Percentiles rank a stretch among this genome's conserved stretches.
These are phyloP conservation scores for Vigna trinervia DNA, from an alignment of 306 rosid species.

Conservation along the genomic window DNA sequence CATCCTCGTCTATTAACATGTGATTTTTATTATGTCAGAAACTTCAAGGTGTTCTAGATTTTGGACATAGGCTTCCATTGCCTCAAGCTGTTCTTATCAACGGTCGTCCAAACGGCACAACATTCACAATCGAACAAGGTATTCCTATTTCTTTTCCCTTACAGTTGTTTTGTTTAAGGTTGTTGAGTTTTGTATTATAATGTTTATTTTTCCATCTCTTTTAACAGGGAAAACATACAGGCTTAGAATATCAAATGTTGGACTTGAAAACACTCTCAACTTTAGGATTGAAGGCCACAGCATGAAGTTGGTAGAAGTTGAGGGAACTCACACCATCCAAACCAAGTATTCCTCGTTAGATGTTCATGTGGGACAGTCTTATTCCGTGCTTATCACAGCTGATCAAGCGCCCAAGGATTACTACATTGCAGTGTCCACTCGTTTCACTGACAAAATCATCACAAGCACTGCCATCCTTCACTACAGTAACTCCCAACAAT, in stretches of 20 bases:
- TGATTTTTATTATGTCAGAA: slow-evolving; percentile 52
- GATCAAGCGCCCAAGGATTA: slow-evolving; percentile 77
- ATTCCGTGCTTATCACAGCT: slow-evolving; percentile 86
- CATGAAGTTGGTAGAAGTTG: slow-evolving; percentile 88
- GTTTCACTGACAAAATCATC: slow-evolving; percentile 60
- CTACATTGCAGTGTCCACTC: slow-evolving; percentile 72
- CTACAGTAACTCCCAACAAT: slow-evolving; percentile 66
- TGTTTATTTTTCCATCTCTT: too few species aligned
- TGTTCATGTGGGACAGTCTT: slow-evolving; percentile 91
- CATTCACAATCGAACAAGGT: slow-evolving; percentile 82
- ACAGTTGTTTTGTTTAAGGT: neutral
- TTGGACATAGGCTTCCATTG: slow-evolving; percentile 77
- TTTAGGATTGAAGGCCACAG: slow-evolving; percentile 80
- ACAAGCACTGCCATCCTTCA: slow-evolving; percentile 73
- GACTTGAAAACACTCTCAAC: slow-evolving; percentile 79
- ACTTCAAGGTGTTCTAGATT: slow-evolving; percentile 62
- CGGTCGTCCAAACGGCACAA: slow-evolving; percentile 69
- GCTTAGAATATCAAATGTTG: slow-evolving; percentile 89
- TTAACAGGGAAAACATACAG: slow-evolving; percentile 86
- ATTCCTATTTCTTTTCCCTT: neutral
- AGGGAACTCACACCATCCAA: slow-evolving; percentile 92
- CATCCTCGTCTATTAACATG: neutral
- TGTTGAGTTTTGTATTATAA: neutral
- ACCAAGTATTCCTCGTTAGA: slow-evolving; percentile 77
- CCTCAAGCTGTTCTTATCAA: slow-evolving; percentile 78